Conservation (phyloP, 2,329 filamentous ascomycete genomes). For the Geosmithia putterillii region DNA sequence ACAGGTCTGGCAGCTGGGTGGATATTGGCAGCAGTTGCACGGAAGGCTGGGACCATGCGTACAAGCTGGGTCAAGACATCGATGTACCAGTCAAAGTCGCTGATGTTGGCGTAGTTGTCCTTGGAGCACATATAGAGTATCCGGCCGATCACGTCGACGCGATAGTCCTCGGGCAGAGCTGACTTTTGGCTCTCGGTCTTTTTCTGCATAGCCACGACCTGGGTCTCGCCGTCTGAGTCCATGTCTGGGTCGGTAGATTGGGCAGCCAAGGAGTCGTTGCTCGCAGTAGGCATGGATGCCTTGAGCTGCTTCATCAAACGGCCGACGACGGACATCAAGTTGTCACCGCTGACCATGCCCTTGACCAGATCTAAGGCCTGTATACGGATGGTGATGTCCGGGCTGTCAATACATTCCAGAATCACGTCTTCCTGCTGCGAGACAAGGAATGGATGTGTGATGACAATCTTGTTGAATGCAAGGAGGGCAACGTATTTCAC, state of each 20-base stretch:
- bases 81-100: constrained; percentile 97
- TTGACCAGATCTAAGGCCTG: constrained; percentile 85
- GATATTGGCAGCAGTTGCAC: constrained; percentile 22
- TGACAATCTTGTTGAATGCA: constrained; percentile 89
- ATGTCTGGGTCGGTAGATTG: constrained; percentile 28
- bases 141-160: constrained; percentile 65
- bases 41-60: constrained; percentile 48
- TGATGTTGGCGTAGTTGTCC: constrained; percentile 74
- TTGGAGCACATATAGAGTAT: constrained; percentile 84
- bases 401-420: constrained; percentile 87
- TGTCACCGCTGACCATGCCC: constrained; percentile 86
- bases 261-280: constrained; percentile 25
- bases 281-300: constrained; percentile 41
- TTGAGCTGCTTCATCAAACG: constrained; percentile 80
- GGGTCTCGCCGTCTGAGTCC: constrained; percentile 38
- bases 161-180: constrained; percentile 76
- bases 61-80: constrained; percentile 80
- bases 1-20: constrained; percentile 11
- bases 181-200: constrained; percentile 28
- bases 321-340: constrained; percentile 71
- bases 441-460: constrained; percentile 78
- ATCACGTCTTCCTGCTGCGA: constrained; percentile 93
- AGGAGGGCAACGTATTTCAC: constrained; percentile 96
- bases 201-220: constrained; percentile 20
- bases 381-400: constrained; percentile 90